These are phyloP conservation scores for Marchantia polymorpha DNA, from an alignment of 225 moss, liverwort and hornwort species.

Conservation along the genomic window DNA sequence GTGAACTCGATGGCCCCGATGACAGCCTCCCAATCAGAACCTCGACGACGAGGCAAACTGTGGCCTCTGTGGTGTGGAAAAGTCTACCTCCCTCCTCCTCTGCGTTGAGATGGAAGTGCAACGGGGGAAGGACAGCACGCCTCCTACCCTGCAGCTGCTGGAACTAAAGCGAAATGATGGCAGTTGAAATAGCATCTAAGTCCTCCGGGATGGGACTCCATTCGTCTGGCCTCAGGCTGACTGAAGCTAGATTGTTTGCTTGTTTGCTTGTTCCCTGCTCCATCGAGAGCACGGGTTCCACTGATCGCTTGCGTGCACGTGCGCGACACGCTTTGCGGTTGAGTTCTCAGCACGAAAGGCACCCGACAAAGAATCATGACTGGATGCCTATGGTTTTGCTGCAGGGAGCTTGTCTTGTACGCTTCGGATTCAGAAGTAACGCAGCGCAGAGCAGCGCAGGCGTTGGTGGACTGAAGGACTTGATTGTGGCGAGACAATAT, in stretches of 20 bases:
- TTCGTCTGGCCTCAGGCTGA: background rate
- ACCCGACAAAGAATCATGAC: background rate
- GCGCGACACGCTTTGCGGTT: background rate
- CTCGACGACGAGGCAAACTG: background rate
- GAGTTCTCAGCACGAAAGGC: constrained; percentile 4
- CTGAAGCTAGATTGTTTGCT: background rate
- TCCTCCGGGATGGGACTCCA: background rate
- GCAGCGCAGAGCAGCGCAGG: background rate
- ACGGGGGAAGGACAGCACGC: background rate
- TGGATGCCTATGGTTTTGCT: background rate
- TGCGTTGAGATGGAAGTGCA: background rate
- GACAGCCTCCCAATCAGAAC: background rate
- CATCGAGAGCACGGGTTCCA: background rate
- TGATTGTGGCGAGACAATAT: background rate
- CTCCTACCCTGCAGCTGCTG: background rate
- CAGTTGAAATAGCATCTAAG: background rate
- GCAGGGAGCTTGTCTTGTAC: background rate
- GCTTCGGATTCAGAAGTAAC: background rate
- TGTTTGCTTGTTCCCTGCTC: background rate
- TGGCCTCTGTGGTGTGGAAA: background rate
- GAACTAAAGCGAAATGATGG: background rate
- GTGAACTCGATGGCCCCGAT: too few species aligned
- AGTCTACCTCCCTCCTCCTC: background rate
- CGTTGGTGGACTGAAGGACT: background rate
- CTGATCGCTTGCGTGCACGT: background rate